Conservation (phyloP, 2,329 filamentous ascomycete genomes). For the Pyricularia grisea region DNA sequence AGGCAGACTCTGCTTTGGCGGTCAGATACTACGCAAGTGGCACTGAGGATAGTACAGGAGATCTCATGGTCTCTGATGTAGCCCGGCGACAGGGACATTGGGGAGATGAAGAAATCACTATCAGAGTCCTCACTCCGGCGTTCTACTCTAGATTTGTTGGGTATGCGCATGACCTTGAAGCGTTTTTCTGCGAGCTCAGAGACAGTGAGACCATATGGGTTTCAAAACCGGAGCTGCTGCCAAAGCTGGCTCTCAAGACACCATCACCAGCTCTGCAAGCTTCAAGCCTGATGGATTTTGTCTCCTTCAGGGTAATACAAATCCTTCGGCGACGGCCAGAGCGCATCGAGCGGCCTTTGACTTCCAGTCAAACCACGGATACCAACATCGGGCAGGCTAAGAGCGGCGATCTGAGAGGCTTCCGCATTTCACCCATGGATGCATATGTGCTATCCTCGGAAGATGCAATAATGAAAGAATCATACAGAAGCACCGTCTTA, state of each 20-base stretch:
- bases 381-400: neutral
- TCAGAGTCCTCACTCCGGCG: slow-evolving; percentile 51
- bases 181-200: slow-evolving; percentile 48
- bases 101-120: slow-evolving; percentile 30
- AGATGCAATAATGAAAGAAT: slow-evolving; percentile 15
- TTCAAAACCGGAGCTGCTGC: slow-evolving; percentile 43
- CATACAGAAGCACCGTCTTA: slow-evolving; percentile 28
- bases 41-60: slow-evolving; percentile 23
- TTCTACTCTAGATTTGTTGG: slow-evolving; percentile 60
- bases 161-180: slow-evolving; percentile 53
- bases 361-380: slow-evolving; percentile 8
- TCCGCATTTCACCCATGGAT: slow-evolving; percentile 42
- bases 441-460: slow-evolving; percentile 30
- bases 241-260: slow-evolving; percentile 31
- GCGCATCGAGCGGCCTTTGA: slow-evolving; percentile 29
- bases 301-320: slow-evolving; percentile 33
- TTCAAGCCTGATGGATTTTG: slow-evolving; percentile 25
- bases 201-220: slow-evolving; percentile 51
- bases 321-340: slow-evolving; percentile 30
- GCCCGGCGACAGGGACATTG: slow-evolving; percentile 10
- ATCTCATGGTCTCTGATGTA: slow-evolving; percentile 26
- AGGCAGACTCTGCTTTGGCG: slow-evolving; percentile 30
- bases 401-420: slow-evolving; percentile 32
- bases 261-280: slow-evolving; percentile 22
- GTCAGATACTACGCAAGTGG: slow-evolving; percentile 48